Evolutionary conservation across 2,329 filamentous ascomycete species (phyloP).

Genomic region (Nemania abortiva): DNA sequence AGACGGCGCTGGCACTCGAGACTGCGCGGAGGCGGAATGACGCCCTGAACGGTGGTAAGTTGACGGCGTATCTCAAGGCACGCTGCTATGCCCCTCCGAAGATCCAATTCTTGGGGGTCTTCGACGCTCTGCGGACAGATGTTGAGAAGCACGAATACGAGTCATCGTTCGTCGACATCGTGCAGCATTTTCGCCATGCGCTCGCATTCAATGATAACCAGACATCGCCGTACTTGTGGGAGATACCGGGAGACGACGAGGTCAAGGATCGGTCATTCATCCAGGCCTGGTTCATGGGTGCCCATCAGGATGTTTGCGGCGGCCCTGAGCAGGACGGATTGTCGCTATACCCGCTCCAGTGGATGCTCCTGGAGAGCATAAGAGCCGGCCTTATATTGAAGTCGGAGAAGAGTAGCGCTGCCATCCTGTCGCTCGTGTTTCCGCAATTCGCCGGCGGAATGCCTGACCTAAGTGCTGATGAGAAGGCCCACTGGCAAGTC

Average conservation of each 20-base stretch:
- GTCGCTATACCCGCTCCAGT: slow-evolving; percentile 31
- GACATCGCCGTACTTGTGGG: slow-evolving; percentile 7
- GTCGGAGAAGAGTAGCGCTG: not conserved
- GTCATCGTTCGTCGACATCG: slow-evolving; percentile 22
- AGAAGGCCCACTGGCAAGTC: slow-evolving; percentile 29
- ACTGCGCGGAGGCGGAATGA: slow-evolving; percentile 19
- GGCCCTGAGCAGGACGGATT: slow-evolving; percentile 32
- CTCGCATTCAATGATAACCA: slow-evolving; percentile 32
- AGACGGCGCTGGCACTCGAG: slow-evolving; percentile 19
- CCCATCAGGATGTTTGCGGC: slow-evolving; percentile 29
- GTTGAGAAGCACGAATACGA: slow-evolving; percentile 35
- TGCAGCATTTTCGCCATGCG: slow-evolving; percentile 31
- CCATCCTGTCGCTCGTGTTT: slow-evolving; percentile 19
- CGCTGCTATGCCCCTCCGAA: slow-evolving; percentile 19
- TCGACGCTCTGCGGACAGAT: slow-evolving; percentile 13
- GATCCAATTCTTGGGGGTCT: slow-evolving; percentile 25
- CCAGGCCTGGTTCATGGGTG: slow-evolving; percentile 34
- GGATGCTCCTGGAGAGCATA: slow-evolving; percentile 35
- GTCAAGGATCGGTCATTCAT: slow-evolving; percentile 22
- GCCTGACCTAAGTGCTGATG: slow-evolving; percentile 19
- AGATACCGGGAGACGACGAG: slow-evolving; percentile 1
- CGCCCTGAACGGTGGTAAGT: slow-evolving; percentile 17
- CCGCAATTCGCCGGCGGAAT: slow-evolving; percentile 29
- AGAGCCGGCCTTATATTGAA: slow-evolving; percentile 23
- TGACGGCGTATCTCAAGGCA: slow-evolving; percentile 17